phyloP scores from a whole-genome alignment of 2,329 filamentous ascomycete genomes.

The Periconia sp. region DNA sequence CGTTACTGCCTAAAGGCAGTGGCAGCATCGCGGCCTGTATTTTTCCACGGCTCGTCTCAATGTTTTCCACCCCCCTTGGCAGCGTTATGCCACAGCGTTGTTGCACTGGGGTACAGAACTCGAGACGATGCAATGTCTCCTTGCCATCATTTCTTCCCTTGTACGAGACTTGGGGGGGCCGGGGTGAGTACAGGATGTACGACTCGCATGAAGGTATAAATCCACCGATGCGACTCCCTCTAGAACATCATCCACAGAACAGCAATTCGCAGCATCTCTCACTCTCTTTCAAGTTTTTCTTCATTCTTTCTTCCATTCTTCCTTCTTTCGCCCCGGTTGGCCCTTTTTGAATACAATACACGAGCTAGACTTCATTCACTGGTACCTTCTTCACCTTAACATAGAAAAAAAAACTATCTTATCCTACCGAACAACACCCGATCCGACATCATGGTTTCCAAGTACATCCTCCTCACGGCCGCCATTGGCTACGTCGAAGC shows the following conservation, averaged over 20 bases:
- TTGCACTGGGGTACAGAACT: slow-evolving; percentile 16
- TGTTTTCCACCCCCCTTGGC: slow-evolving; percentile 11
- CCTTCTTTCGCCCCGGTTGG: slow-evolving; percentile 39
- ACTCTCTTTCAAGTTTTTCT: slow-evolving; percentile 24
- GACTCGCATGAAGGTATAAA: slow-evolving; percentile 31
- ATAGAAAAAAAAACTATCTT: not conserved
- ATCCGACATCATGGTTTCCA: slow-evolving; percentile 34
- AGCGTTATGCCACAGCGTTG: slow-evolving; percentile 9
- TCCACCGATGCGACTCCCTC: slow-evolving; percentile 5
- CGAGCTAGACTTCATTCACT: slow-evolving; percentile 41
- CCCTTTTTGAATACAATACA: slow-evolving; percentile 18
- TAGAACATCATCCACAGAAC: slow-evolving; percentile 17
- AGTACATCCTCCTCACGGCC: slow-evolving; percentile 31
- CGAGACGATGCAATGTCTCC: slow-evolving; percentile 32
- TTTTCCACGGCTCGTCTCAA: slow-evolving; percentile 18
- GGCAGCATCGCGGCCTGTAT: slow-evolving; percentile 23
- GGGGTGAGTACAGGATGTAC: not conserved
- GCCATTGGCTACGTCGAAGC: slow-evolving; percentile 40
- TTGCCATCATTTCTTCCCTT: slow-evolving; percentile 15
- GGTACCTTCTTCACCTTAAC: not conserved
- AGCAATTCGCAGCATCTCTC: slow-evolving; percentile 17
- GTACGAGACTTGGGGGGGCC: slow-evolving; percentile 13
- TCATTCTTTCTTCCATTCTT: slow-evolving; percentile 16
- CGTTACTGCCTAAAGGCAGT: slow-evolving; percentile 33
- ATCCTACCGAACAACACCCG: slow-evolving; percentile 4